A percentile compares a stretch with the other conserved stretches of the same genome.
Conservation (phyloP, 2,329 filamentous ascomycete species). For the Botryotinia narcissicola region DNA sequence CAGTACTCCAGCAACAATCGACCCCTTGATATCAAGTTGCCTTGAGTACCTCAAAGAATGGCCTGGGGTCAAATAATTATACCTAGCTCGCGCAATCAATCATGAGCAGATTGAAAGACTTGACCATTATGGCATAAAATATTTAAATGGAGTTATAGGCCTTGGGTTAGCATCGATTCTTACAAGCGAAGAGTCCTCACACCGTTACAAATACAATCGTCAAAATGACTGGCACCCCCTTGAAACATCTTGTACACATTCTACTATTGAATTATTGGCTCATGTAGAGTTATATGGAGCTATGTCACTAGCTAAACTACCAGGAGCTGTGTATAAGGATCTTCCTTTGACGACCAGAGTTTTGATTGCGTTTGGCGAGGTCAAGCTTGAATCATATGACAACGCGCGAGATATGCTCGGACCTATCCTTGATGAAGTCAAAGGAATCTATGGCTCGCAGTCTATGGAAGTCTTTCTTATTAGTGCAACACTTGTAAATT, state of each 20-base stretch:
- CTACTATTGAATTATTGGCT: background rate
- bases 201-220: background rate
- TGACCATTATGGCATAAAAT: background rate
- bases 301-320: background rate
- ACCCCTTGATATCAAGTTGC: background rate
- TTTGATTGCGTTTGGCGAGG: background rate
- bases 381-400: background rate
- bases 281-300: background rate
- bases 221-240: background rate
- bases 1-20: background rate
- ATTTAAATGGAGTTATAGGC: background rate
- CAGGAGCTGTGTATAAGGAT: background rate
- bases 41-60: background rate
- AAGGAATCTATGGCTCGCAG: background rate
- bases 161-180: background rate
- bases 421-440: background rate
- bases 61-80: background rate
- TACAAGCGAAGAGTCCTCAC: background rate
- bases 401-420: background rate
- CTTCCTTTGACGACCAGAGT: background rate
- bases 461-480: background rate
- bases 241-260: background rate
- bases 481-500: constrained; percentile 1
- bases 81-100: background rate
- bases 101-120: background rate